These are phyloP conservation scores for Canavalia ensiformis DNA, from an alignment of 306 rosid species.

Conservation along the genomic window DNA sequence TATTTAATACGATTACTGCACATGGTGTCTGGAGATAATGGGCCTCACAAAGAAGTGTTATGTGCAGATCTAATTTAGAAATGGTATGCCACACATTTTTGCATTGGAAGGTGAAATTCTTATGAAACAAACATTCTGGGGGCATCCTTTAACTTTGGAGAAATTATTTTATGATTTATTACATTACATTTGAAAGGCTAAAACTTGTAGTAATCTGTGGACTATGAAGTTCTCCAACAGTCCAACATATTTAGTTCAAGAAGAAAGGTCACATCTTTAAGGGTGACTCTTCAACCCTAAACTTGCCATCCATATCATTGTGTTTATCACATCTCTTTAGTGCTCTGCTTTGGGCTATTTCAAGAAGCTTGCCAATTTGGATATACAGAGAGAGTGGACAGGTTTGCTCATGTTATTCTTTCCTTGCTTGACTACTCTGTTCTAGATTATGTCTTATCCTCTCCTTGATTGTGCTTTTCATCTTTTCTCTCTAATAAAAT, in stretches of 20 bases:
- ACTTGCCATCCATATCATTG: not conserved
- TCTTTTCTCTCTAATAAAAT: not conserved
- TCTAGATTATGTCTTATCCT: not conserved
- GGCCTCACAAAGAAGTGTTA: not conserved
- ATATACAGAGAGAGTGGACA: not conserved
- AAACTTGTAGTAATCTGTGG: slow-evolving; percentile 3
- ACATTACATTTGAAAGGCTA: not conserved
- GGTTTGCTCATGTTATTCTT: not conserved
- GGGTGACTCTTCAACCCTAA: not conserved
- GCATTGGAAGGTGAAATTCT: not conserved
- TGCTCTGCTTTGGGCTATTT: not conserved
- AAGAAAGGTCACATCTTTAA: not conserved
- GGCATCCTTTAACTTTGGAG: not conserved
- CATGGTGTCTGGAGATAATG: not conserved
- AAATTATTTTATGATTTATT: slow-evolving; percentile 12
- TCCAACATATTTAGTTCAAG: not conserved
- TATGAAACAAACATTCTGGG: not conserved
- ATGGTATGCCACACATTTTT: not conserved
- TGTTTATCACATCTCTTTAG: not conserved
- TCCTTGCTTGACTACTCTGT: not conserved
- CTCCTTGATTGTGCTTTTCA: not conserved
- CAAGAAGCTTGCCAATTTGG: not conserved
- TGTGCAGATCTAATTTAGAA: slow-evolving; percentile 9
- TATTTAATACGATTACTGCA: slow-evolving; percentile 14
- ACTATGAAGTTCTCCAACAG: not conserved